A percentile compares a stretch with the other conserved stretches of the same genome.
Conservation (phyloP, 148 eudicot species). For the Diospyros kaki region DNA sequence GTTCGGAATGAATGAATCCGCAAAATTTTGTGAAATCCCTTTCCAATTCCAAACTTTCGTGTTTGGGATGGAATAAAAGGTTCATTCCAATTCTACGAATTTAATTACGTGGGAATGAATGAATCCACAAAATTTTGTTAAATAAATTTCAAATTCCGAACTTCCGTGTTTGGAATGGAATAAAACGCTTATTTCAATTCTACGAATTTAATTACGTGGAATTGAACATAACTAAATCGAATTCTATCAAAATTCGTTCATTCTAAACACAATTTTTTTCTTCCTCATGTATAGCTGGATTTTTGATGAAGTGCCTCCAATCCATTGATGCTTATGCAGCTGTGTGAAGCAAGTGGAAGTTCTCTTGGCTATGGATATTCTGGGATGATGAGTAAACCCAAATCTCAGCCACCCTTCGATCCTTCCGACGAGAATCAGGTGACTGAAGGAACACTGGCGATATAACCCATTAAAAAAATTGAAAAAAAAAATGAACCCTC, state of each 20-base stretch:
- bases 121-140: too few relatives aligned
- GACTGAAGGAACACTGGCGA: constrained; percentile 63
- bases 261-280: neutral
- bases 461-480: constrained; percentile 25
- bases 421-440: constrained; percentile 59
- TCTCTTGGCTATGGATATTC: constrained; percentile 92
- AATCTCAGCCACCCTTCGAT: constrained; percentile 47
- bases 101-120: too few relatives aligned
- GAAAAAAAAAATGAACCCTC: neutral
- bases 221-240: too few relatives aligned
- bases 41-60: too few relatives aligned
- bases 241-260: neutral
- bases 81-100: too few relatives aligned
- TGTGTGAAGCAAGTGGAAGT: constrained; percentile 86
- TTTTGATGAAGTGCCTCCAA: neutral
- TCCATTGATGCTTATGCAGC: constrained; percentile 37
- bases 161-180: too few relatives aligned
- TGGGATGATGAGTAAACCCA: constrained; percentile 63
- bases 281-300: neutral
- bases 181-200: too few relatives aligned
- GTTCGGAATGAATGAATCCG: too few relatives aligned
- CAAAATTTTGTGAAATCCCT: too few relatives aligned
- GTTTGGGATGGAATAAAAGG: too few relatives aligned
- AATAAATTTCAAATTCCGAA: too few relatives aligned
- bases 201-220: too few relatives aligned